phyloP scores from a whole-genome alignment of 2,329 filamentous ascomycete species.

The Xylariaceae sp. region DNA sequence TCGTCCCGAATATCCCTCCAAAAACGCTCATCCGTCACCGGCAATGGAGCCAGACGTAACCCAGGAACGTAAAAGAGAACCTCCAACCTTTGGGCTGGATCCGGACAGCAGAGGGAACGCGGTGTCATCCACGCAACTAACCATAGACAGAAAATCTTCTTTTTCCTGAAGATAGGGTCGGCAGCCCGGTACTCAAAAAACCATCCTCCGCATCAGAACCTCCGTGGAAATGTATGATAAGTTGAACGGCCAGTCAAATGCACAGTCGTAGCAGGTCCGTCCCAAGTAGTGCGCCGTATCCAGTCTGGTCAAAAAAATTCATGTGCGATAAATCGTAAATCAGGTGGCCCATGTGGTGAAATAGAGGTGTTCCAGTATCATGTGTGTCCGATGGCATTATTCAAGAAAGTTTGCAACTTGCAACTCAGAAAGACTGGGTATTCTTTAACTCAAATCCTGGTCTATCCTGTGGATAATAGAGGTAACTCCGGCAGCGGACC shows the following conservation, averaged over 20 bases:
- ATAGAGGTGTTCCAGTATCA: slow-evolving; percentile 32
- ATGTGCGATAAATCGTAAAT: slow-evolving; percentile 39
- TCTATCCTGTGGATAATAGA: slow-evolving; percentile 43
- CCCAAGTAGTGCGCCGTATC: slow-evolving; percentile 42
- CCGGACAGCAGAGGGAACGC: slow-evolving; percentile 50
- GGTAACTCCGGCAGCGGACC: slow-evolving; percentile 36
- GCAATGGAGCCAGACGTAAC: slow-evolving; percentile 39
- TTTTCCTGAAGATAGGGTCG: slow-evolving; percentile 42
- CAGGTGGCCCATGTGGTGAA: slow-evolving; percentile 33
- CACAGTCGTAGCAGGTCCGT: slow-evolving; percentile 40
- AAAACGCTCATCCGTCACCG: slow-evolving; percentile 39
- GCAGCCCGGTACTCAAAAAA: slow-evolving; percentile 36
- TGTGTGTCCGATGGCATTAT: slow-evolving; percentile 38
- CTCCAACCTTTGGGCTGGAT: slow-evolving; percentile 42
- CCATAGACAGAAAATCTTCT: slow-evolving; percentile 37
- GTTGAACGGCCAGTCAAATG: slow-evolving; percentile 42
- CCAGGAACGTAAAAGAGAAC: slow-evolving; percentile 38
- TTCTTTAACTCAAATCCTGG: slow-evolving; percentile 41
- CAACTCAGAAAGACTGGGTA: slow-evolving; percentile 42
- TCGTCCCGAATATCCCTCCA: slow-evolving; percentile 41
- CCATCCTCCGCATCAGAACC: slow-evolving; percentile 39
- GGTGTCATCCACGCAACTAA: slow-evolving; percentile 41
- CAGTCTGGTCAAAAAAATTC: slow-evolving; percentile 41
- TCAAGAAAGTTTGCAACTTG: slow-evolving; percentile 44
- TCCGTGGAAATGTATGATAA: slow-evolving; percentile 41